Conservation (phyloP, 495 filamentous ascomycete genomes). For the Neurospora sp. region DNA sequence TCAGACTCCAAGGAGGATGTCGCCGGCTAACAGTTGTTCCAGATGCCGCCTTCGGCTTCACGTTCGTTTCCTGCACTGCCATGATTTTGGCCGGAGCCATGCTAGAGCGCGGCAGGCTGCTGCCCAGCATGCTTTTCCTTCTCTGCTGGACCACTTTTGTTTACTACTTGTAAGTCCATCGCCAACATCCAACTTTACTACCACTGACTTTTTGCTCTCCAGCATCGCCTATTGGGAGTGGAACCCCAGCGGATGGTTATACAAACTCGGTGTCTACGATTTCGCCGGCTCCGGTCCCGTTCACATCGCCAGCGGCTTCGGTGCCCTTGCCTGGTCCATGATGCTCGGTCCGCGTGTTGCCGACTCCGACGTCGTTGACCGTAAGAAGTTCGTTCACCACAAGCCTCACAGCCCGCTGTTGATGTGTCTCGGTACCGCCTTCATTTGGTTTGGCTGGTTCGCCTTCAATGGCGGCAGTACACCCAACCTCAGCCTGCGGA, state of each 20-base stretch:
- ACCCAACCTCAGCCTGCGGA: slow-evolving; percentile 82
- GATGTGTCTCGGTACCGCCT: slow-evolving; percentile 82
- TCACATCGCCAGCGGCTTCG: slow-evolving; percentile 73
- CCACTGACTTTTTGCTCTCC: slow-evolving; percentile 27
- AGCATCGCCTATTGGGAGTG: slow-evolving; percentile 82
- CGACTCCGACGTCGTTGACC: slow-evolving; percentile 35
- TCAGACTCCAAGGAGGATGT: background rate
- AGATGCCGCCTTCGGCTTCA: slow-evolving; percentile 7
- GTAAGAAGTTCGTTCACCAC: slow-evolving; percentile 59
- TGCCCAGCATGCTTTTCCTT: slow-evolving; percentile 78
- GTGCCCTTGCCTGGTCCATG: slow-evolving; percentile 71
- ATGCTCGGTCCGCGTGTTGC: slow-evolving; percentile 50
- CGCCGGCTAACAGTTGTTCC: background rate
- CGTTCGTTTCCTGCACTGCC: slow-evolving; percentile 13
- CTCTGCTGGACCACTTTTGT: slow-evolving; percentile 82
- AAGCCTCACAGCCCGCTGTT: slow-evolving; percentile 91
- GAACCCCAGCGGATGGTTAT: slow-evolving; percentile 74
- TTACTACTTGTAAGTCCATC: slow-evolving; percentile 34
- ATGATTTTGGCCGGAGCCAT: slow-evolving; percentile 18
- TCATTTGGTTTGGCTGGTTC: slow-evolving; percentile 97
- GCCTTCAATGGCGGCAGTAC: slow-evolving; percentile 92
- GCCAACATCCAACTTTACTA: background rate
- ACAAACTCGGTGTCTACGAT: slow-evolving; percentile 63
- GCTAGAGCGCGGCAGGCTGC: slow-evolving; percentile 64
- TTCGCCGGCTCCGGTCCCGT: slow-evolving; percentile 84